These are phyloP conservation scores for Auriscalpium microsporum DNA, from an alignment of 768 basidiomycete genomes.

Conservation along the genomic window DNA sequence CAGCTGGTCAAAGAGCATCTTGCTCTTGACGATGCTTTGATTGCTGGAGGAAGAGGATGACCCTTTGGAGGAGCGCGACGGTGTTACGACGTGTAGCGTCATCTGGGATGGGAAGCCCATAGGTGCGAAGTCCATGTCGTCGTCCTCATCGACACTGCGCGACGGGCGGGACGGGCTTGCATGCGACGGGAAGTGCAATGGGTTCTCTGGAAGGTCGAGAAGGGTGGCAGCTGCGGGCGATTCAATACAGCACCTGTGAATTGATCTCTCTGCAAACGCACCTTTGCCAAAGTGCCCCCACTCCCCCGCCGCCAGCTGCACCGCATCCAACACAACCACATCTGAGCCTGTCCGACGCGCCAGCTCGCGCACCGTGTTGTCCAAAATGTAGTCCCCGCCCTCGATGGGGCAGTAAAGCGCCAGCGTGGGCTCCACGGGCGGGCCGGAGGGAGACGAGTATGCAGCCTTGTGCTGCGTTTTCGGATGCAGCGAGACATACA, in stretches of 20 bases:
- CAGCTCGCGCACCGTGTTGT: slow-evolving; percentile 70
- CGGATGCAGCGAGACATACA: slow-evolving; percentile 72
- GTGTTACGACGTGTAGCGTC: slow-evolving; percentile 38
- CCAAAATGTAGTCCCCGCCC: slow-evolving; percentile 78
- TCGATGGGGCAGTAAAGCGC: slow-evolving; percentile 83
- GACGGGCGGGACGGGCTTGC: slow-evolving; percentile 22
- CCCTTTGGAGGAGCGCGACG: slow-evolving; percentile 20
- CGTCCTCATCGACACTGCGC: slow-evolving; percentile 26
- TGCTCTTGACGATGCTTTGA: slow-evolving; percentile 34
- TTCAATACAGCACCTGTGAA: neutral
- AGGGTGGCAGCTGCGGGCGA: slow-evolving; percentile 50
- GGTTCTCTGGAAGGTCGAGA: slow-evolving; percentile 63
- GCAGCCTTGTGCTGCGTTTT: slow-evolving; percentile 71
- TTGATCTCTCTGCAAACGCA: slow-evolving; percentile 19
- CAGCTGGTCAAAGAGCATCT: slow-evolving; percentile 69
- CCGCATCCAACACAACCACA: slow-evolving; percentile 75
- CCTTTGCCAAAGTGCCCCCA: slow-evolving; percentile 81
- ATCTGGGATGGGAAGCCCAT: slow-evolving; percentile 34
- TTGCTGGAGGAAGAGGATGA: slow-evolving; percentile 1
- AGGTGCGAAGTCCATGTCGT: slow-evolving; percentile 40
- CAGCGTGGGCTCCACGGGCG: slow-evolving; percentile 70
- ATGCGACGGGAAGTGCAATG: slow-evolving; percentile 53
- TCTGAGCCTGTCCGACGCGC: slow-evolving; percentile 70
- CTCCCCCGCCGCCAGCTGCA: slow-evolving; percentile 82
- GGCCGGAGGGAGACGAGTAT: slow-evolving; percentile 43